phyloP scores from a whole-genome alignment of 257 asterid species.

The Solanum medicagineum region DNA sequence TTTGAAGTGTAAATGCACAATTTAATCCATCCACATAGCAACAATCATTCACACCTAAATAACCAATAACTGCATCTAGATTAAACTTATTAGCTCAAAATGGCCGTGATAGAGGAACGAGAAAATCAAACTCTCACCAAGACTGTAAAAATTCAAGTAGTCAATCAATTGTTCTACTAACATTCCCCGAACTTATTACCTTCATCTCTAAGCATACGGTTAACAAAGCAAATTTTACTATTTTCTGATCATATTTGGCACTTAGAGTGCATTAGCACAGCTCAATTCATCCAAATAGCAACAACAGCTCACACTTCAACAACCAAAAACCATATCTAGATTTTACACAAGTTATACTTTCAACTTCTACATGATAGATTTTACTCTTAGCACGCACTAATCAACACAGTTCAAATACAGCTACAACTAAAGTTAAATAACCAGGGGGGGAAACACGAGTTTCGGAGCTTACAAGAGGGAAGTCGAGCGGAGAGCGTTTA shows the following conservation, averaged over 20 bases:
- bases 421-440: not conserved
- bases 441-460: not conserved
- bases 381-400: not conserved
- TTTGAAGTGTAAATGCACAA: not conserved
- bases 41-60: not conserved
- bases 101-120: too few species aligned
- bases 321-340: not conserved
- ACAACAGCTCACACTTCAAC: not conserved
- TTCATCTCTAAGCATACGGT: not conserved
- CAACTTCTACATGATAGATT: not conserved
- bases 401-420: not conserved
- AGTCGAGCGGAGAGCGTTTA: conserved; percentile 88
- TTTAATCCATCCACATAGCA: not conserved
- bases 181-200: too few species aligned
- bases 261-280: not conserved
- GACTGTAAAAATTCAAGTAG: too few species aligned
- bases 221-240: not conserved
- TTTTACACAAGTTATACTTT: not conserved
- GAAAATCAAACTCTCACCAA: too few species aligned
- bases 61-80: not conserved
- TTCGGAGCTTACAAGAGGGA: conserved; percentile 48
- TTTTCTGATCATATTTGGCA: not conserved
- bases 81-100: not conserved
- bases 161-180: too few species aligned
- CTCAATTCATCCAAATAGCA: not conserved